Evolutionary conservation across 306 rosid genomes (phyloP), one percentile per base, ranked within the genome.

Genomic region (Cucumis melo): DNA sequence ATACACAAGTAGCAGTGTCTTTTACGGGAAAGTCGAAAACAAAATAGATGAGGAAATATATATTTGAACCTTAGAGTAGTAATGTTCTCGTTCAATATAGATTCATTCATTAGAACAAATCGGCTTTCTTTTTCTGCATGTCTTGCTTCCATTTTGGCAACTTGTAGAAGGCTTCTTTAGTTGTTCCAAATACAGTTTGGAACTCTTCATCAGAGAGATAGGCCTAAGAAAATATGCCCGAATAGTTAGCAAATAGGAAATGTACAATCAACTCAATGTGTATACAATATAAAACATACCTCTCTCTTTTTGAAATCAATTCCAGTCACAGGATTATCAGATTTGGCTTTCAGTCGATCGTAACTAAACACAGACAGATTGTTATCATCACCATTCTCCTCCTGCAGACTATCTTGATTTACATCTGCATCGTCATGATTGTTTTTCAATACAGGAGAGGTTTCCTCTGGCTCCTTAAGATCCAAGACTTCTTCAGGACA

Each of bases 81-180:
- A 77, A 81, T 58, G 39, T 16, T 63, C 68, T 84, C 80, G 57
- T 68, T 29, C 73, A 15, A 78, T 74, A 58, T 46, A 53, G 60
- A 53, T 64, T 75, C 56, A 32, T 27, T 78, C 44, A 76, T 84
- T 90, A 95, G 77, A 95, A 95, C 73, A 95, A 82, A 79, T 92
- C 99, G 12, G 85, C 78, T 85, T 90, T 95, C 92, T 81, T 92
- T 82, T 95, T 95, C 85, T 84, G 92, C 98, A 95, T 84, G 82
- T 92, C 99, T 90, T 95, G 99, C 87, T 95, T 95, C 99, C 99
- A 95, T 84, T 83, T 89, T 24, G 99, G 99, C 81, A 88, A 83
- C 85, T 86, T 91, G 51, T 88, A 78, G 92, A 95, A 95, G 71
- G 89, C 90, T 77, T 87, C 99, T 82, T 92, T 95, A n/a, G 80